Evolutionary conservation across 2,329 filamentous ascomycete species (phyloP), one percentile per base, ranked within the genome.

Genomic region (Fusarium guadeloupense): DNA sequence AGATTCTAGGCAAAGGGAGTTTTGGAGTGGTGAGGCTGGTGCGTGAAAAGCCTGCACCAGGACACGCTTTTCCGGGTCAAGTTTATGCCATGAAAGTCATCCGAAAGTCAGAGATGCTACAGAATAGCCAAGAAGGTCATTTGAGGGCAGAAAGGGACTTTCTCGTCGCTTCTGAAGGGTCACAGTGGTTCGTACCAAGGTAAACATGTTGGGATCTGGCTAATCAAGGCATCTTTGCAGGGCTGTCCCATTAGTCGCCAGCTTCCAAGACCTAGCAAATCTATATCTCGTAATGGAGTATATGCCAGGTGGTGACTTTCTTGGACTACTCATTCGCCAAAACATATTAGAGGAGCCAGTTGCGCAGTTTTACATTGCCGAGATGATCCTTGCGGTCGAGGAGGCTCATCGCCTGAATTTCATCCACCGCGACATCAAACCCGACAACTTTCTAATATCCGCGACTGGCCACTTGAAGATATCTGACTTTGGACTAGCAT

Each of bases 51-150:
- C 46, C 65, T 16, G 69, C 68, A n/a, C 46, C 66, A 1, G 69
- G 64, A 3, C 66, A 74, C 62, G 56, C 64, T 37, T 69, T 66
- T 21, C 56, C 71, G 5, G 68, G 70, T 10, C 83, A 90, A 53
- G 87, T 97, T 1, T 98, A 89, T 73, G 95, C 95, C 13, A 97
- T 98, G 94, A 98, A 98, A 73, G 91, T 97, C 26, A 98, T 98
- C 66, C 88, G 90, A 54, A 99, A 99, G 73, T 92, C 92, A 1
- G 88, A 92, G 51, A 98, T 97, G 93, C 82, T 98, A 50, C 87
- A 89, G 12, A 95, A 92, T 57, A 89, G 89, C 61, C 95, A 98
- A 77, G 94, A 98, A 75, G 94, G 92, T 0, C 95, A 98, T 76
- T 76, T 99, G 17, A 87, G 92, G 30, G 94, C 93, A 0, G 94